phyloP scores from a whole-genome alignment of 768 basidiomycete genomes.

The Lentinula raphanica region DNA sequence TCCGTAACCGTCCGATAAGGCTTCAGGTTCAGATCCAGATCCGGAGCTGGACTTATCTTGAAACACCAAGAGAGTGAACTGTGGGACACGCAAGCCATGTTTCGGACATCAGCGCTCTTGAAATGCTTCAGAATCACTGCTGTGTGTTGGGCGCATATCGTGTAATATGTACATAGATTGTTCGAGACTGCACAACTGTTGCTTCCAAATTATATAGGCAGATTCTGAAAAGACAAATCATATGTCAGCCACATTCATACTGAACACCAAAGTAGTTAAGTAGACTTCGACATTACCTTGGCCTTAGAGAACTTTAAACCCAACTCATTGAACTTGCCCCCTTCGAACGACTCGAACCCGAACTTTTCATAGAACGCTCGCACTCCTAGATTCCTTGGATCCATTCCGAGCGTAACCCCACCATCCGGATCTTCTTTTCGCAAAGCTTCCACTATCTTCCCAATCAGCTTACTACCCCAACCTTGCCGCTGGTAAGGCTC shows the following conservation, averaged over 20 bases:
- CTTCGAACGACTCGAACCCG: constrained; percentile 1
- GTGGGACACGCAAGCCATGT: no score
- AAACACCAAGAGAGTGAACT: no score
- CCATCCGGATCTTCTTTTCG: neutral
- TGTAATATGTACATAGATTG: neutral
- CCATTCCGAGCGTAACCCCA: neutral
- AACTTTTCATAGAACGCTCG: neutral
- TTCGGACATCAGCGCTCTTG: no score
- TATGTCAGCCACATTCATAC: neutral
- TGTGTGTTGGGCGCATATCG: no score
- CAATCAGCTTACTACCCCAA: neutral
- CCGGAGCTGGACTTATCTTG: no score
- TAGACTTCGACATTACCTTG: neutral
- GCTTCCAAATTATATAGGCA: neutral
- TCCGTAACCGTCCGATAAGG: no score
- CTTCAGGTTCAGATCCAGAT: no score
- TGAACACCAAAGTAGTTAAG: neutral
- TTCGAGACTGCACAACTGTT: neutral
- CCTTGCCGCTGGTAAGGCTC: constrained; percentile 1
- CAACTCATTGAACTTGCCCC: neutral
- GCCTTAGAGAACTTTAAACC: neutral
- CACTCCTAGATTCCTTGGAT: constrained; percentile 1
- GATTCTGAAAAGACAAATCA: neutral
- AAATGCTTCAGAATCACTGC: no score
- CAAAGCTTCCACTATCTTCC: neutral